Evolutionary conservation across 441 rosid species (phyloP), one percentile per base, ranked within the genome.

Genomic region (Sinapis alba): DNA sequence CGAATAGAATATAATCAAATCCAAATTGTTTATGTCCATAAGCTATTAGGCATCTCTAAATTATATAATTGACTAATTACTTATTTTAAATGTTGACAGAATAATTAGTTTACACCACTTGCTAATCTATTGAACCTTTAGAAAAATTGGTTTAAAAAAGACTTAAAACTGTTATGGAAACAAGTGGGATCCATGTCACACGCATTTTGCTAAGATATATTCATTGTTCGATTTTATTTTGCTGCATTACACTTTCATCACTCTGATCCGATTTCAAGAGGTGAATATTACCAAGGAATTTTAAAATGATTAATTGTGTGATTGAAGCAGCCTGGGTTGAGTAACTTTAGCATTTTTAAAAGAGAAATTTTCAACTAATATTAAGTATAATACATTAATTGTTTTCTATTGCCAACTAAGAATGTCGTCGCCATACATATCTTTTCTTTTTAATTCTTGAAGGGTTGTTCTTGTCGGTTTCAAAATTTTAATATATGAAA

Each of bases 91-190:
- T 19, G 13, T 75, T 51, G 69, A 34, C 69, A 41, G 63, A 67
- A 67, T 68, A 60, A 51, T 68, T 68, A 50, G 21, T 60, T 50
- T 41, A 53, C 79, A 51, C 69, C 64, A 63, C 79, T 76, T 69
- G 71, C 65, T 69, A 41, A 41, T 41, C 47, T 12, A 12, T 4
- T 41, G 47, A 11, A 36, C n/a, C 1, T 36, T 36, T 36, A 36
- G 43, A 36, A 36, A 4, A 36, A 11, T 36, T 36, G 13, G 13
- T 11, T 36, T 36, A 0, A 1, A 32, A 32, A 34, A 34, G 11
- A 36, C 5, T 3, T 36, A 41, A 41, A 41, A 41, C 15, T 41
- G 47, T 41, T 41, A 41, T 12, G 6, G 15, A 41, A 41, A 41
- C 6, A 41, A 13, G 47, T 41, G 12, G 47, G 47, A 16, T 15